Evolutionary conservation across 352 stramenopile species (phyloP).

Genomic region (Globisporangium nodosum): DNA sequence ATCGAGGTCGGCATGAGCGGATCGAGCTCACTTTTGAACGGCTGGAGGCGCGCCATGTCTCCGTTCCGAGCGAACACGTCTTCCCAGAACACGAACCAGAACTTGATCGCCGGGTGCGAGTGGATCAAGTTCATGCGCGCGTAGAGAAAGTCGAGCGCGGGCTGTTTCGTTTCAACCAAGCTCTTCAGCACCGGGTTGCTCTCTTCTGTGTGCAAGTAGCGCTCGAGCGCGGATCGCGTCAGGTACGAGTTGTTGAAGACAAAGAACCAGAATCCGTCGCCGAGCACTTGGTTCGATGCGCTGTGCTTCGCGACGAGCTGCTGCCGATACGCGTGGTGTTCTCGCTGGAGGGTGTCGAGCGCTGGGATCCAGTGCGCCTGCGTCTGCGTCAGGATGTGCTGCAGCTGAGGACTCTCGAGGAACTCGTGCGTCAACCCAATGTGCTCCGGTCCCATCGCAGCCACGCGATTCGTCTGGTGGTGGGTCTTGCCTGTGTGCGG

Average conservation of each 20-base stretch:
- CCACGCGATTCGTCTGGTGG: conserved; percentile 21
- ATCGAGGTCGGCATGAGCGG: no score
- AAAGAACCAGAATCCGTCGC: conserved; percentile 44
- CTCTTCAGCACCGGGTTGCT: conserved; percentile 17
- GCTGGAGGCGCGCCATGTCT: conserved; percentile 6
- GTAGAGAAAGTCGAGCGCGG: conserved; percentile 29
- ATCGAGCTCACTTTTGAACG: conserved; percentile 5
- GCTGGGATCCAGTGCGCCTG: conserved; percentile 13
- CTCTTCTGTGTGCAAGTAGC: conserved; percentile 24
- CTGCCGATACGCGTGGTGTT: no score
- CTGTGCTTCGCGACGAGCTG: conserved; percentile 7
- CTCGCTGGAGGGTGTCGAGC: conserved; percentile 13
- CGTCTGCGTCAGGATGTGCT: conserved; percentile 21
- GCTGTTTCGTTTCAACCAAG: conserved; percentile 14
- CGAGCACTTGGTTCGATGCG: conserved; percentile 22
- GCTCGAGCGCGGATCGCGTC: conserved; percentile 14
- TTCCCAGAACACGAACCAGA: conserved; percentile 31
- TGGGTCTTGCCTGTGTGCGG: conserved; percentile 28
- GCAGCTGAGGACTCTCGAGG: conserved; percentile 22
- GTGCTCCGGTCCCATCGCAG: conserved; percentile 21
- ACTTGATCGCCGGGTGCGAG: conserved; percentile 20
- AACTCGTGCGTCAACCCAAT: conserved; percentile 25
- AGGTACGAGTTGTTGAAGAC: conserved; percentile 35
- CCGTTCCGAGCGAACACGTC: conserved; percentile 11
- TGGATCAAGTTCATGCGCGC: conserved; percentile 25